These are phyloP conservation scores for Ambrosiella xylebori DNA, from an alignment of 2,329 filamentous ascomycete genomes.

Conservation along the genomic window DNA sequence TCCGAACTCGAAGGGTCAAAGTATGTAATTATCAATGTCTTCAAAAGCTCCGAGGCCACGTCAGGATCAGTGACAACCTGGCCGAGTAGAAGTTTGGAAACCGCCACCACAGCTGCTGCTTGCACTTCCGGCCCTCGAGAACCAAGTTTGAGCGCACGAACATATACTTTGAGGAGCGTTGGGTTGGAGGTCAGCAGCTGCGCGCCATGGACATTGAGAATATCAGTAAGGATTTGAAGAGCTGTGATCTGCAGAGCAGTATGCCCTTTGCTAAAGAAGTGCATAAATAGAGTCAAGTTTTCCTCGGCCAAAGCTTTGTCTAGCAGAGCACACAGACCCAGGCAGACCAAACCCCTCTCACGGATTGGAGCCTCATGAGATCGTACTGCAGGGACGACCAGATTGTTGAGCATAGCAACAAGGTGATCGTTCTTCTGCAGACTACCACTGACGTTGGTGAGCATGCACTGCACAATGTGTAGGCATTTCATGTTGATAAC, in stretches of 20 bases:
- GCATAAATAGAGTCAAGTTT: slow-evolving; percentile 83
- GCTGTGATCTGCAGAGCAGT: slow-evolving; percentile 77
- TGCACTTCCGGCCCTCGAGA: slow-evolving; percentile 57
- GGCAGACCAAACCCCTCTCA: slow-evolving; percentile 73
- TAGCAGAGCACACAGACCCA: slow-evolving; percentile 80
- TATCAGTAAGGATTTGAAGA: slow-evolving; percentile 81
- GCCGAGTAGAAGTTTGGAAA: slow-evolving; percentile 73
- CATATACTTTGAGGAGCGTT: slow-evolving; percentile 66
- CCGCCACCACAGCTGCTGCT: slow-evolving; percentile 60
- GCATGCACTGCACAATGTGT: slow-evolving; percentile 93
- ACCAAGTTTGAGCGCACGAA: slow-evolving; percentile 60
- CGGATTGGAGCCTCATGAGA: slow-evolving; percentile 85
- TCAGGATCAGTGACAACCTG: slow-evolving; percentile 56
- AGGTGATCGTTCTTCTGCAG: slow-evolving; percentile 78
- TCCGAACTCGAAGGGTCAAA: slow-evolving; percentile 69
- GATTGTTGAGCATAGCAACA: slow-evolving; percentile 95
- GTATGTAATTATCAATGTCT: slow-evolving; percentile 68
- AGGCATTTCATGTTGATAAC: slow-evolving; percentile 97
- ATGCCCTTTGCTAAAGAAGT: slow-evolving; percentile 89
- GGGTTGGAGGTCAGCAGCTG: slow-evolving; percentile 53
- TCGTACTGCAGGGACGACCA: slow-evolving; percentile 86
- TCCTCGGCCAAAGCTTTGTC: slow-evolving; percentile 83
- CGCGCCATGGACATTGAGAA: slow-evolving; percentile 73
- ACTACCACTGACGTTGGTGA: slow-evolving; percentile 77
- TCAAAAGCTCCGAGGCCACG: slow-evolving; percentile 57